A percentile compares a stretch with the other conserved stretches of the same genome.
phyloP scores from a whole-genome alignment of 2,329 filamentous ascomycete species.

The Daldinia sp. region DNA sequence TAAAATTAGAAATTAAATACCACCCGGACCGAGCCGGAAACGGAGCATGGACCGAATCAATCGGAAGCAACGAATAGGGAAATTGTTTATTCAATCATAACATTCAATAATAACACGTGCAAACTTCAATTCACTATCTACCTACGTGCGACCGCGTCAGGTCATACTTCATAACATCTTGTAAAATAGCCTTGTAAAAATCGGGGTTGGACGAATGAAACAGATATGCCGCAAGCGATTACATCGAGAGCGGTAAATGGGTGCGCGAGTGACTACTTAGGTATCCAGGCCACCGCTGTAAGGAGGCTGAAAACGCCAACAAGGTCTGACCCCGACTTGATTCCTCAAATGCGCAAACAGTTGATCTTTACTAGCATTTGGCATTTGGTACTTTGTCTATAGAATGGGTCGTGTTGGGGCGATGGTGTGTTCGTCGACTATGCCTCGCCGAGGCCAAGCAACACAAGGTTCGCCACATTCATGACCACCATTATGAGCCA shows the following conservation, averaged over 20 bases:
- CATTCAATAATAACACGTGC: background rate
- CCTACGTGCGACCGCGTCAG: background rate
- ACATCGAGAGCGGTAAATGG: background rate
- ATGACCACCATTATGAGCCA: conserved; percentile 81
- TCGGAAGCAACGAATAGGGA: background rate
- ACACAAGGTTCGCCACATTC: conserved; percentile 67
- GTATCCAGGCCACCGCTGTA: background rate
- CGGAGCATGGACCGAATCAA: background rate
- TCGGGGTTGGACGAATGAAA: background rate
- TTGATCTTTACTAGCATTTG: background rate
- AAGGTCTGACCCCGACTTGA: background rate
- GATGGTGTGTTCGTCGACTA: background rate
- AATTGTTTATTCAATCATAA: background rate
- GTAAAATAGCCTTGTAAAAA: background rate
- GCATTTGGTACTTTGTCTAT: background rate
- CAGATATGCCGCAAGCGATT: background rate
- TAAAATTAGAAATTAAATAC: conserved; percentile 3
- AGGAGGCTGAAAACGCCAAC: background rate
- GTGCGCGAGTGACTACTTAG: background rate
- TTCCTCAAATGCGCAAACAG: conserved; percentile 4
- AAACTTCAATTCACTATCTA: conserved; percentile 1
- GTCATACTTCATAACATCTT: background rate
- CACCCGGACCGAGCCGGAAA: background rate
- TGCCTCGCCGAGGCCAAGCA: conserved; percentile 45
- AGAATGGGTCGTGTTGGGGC: background rate